Evolutionary conservation across 2,329 filamentous ascomycete genomes (phyloP), one percentile per base, ranked within the genome.

Genomic region (Penicillium olsonii): DNA sequence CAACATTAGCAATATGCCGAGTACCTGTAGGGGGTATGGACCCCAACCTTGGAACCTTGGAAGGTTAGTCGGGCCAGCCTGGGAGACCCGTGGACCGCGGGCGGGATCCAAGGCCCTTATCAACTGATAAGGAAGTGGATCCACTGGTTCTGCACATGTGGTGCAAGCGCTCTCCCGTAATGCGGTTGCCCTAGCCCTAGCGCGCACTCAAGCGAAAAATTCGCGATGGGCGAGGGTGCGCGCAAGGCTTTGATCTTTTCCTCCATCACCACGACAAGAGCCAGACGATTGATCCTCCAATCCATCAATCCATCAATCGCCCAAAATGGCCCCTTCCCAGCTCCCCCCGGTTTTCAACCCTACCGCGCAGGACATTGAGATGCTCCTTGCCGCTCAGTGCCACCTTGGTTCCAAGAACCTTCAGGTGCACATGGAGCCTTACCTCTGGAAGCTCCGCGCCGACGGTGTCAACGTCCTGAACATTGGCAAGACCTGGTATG

Each of bases 401-500:
- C 95, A 99, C 81, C 85, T 97, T 69, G 94, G 94, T 71, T 90
- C 87, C 80, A 97, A 97, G 90, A 99, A 99, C 87, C 78, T 99
- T 71, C 94, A 97, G 85, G 90, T 95, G 75, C 92, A 97, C 84
- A 97, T 96, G 91, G 90, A 95, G 81, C 89, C 91, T 67, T 99
- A 99, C 84, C 87, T 99, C 73, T 99, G 92, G 92, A 99, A 99
- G 88, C 96, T 91, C 77, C 90, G 94, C 75, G 87, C 90, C 64
- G 95, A 99, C 72, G 94, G 94, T 80, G 87, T 99, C 82, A 99
- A 99, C 78, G 85, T 99, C 66, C 84, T 99, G 79, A 99, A 99
- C 87, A 90, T 99, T 79, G 92, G 92, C 83, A 99, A 99, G 90
- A 99, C 94, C 80, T 99, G 92, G 91, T 95, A 87, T 64, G 87